Evolutionary conservation across 768 basidiomycete genomes (phyloP).

Genomic region (Termitomyces sp.): DNA sequence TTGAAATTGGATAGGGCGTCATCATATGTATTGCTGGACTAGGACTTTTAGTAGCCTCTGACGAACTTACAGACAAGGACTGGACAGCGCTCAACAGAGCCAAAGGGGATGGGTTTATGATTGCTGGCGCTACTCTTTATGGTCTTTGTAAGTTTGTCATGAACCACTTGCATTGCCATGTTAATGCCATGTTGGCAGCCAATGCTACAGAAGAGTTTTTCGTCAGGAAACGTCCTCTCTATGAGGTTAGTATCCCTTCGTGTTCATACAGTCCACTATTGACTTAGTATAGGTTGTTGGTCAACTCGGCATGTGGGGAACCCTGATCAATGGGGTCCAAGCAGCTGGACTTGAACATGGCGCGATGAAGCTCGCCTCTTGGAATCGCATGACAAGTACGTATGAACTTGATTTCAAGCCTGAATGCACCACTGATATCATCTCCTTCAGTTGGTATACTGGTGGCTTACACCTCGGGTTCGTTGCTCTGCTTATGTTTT

Average conservation of each 20-base stretch:
- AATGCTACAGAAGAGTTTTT: constrained; percentile 90
- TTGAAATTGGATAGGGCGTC: constrained; percentile 48
- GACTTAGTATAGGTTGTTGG: constrained; percentile 58
- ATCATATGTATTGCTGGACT: constrained; percentile 72
- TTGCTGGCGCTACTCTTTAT: constrained; percentile 81
- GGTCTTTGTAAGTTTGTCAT: constrained; percentile 65
- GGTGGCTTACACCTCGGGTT: constrained; percentile 36
- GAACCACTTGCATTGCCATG: not conserved
- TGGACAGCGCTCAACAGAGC: constrained; percentile 61
- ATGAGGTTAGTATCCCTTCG: constrained; percentile 46
- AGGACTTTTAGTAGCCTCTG: constrained; percentile 76
- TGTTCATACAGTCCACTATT: not conserved
- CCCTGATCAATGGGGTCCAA: constrained; percentile 76
- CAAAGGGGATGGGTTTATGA: constrained; percentile 86
- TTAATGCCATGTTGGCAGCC: constrained; percentile 37
- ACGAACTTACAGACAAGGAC: constrained; percentile 74
- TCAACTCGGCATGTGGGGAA: constrained; percentile 83
- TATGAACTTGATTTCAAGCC: constrained; percentile 5
- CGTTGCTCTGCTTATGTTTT: constrained; percentile 9
- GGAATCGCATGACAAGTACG: constrained; percentile 72
- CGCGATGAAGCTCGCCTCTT: constrained; percentile 60
- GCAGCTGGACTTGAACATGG: constrained; percentile 72
- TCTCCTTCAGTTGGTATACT: constrained; percentile 39
- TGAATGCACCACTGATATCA: constrained; percentile 1
- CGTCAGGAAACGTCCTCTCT: constrained; percentile 74